Evolutionary conservation across 192 early-diverging fungal species (phyloP), one percentile per base, ranked within the genome.

Genomic region (Backusella westeae): DNA sequence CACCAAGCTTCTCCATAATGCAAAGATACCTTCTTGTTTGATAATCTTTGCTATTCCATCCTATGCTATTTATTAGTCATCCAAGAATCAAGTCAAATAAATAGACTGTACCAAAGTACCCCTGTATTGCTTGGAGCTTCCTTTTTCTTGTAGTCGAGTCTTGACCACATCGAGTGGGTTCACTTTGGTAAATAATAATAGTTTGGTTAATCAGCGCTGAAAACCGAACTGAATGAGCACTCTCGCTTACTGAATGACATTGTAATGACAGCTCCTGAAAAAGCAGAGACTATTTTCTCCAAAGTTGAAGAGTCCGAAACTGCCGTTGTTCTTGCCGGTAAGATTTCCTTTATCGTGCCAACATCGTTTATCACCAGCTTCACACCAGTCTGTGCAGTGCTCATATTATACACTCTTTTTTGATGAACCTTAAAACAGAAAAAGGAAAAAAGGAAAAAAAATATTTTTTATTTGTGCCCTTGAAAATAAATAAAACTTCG

Each of bases 81-180:
- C 78, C 10, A 84, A 63, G 34, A 19, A 65, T 29, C 6, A 41
- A 19, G 42, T 34, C 4, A 17, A 19, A 46, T 17, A 46, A 46
- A 70, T 59, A 36, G 12, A 38, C 38, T 29, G 21, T 56, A 72
- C 63, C 59, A 23, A 44, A 26, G 59, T 75, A 42, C 63, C 59
- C 32, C 39, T 44, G 36, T 67, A 65, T 67, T 42, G 39, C 15
- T 49, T 49, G 6, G 34, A 21, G 32, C 21, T 34, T 35, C 53
- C 32, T 2, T 17, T 66, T 79, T 83, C 78, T 86, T 96, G 95
- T 77, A 95, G 88, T 17, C 95, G 83, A 10, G 91, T 95, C 77
- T 96, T 96, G 21, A 96, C 89, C 4, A 96, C 91, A 84, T 96
- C 95, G 44, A 96, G 89, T 2, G 95, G 95, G 14, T 92, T 96